Conservation (phyloP, 345 rosid genomes). For the Cardamine chenopodiifolia region DNA sequence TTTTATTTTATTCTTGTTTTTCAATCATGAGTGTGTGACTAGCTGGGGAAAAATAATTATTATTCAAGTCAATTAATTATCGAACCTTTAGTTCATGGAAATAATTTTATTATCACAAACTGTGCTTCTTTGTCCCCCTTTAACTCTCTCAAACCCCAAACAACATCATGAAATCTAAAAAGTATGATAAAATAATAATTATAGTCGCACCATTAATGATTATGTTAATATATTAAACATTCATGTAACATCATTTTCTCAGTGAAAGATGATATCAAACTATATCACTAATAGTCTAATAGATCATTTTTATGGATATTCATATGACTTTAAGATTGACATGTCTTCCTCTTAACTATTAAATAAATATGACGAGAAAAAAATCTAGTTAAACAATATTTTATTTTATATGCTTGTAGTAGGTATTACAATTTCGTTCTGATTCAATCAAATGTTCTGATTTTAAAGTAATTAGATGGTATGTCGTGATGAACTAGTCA, state of each 20-base stretch:
- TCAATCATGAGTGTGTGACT: slow-evolving; percentile 59
- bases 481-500: slow-evolving; percentile 20
- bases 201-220: slow-evolving; percentile 37
- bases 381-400: not conserved
- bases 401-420: not conserved
- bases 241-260: slow-evolving; percentile 6
- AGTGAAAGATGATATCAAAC: slow-evolving; percentile 39
- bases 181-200: slow-evolving; percentile 20
- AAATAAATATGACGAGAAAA: not conserved
- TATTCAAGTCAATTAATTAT: slow-evolving; percentile 11
- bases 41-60: slow-evolving; percentile 31
- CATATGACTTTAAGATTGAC: slow-evolving; percentile 18
- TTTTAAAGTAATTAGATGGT: not conserved
- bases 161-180: slow-evolving; percentile 37
- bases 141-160: slow-evolving; percentile 23
- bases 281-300: slow-evolving; percentile 12
- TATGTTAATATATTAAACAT: slow-evolving; percentile 11
- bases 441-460: not conserved
- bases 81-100: slow-evolving; percentile 16
- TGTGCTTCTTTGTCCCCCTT: slow-evolving; percentile 41
- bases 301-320: slow-evolving; percentile 1
- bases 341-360: slow-evolving; percentile 10
- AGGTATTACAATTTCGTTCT: not conserved
- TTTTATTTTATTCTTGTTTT: slow-evolving; percentile 9
- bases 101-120: slow-evolving; percentile 41